phyloP scores from a whole-genome alignment of 208 protist genomes.

The Endotrypanum monterogeii region DNA sequence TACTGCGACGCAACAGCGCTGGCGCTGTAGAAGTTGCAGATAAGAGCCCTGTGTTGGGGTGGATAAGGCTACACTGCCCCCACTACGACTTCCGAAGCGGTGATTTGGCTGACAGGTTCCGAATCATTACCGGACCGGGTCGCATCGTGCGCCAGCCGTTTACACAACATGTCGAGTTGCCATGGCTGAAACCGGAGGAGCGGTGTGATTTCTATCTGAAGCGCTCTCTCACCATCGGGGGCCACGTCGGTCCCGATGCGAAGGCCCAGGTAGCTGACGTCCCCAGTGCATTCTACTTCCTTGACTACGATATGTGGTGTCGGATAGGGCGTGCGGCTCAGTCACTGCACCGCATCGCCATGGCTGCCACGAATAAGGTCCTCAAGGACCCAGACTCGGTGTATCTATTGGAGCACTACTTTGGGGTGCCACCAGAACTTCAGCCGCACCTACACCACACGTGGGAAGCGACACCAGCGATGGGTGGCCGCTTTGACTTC shows the following conservation, averaged over 20 bases:
- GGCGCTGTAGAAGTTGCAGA: conserved; percentile 44
- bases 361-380: conserved; percentile 63
- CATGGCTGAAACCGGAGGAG: conserved; percentile 49
- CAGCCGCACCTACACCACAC: conserved; percentile 59
- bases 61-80: conserved; percentile 50
- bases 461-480: conserved; percentile 56
- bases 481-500: conserved; percentile 82
- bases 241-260: conserved; percentile 34
- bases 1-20: conserved; percentile 20
- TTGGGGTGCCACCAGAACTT: conserved; percentile 68
- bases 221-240: conserved; percentile 44
- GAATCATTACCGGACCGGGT: conserved; percentile 43
- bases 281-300: conserved; percentile 65
- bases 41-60: conserved; percentile 61
- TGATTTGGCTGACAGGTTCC: conserved; percentile 65
- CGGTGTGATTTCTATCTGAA: conserved; percentile 66
- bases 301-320: conserved; percentile 83
- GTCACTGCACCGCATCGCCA: conserved; percentile 69
- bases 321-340: conserved; percentile 58
- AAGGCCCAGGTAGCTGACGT: conserved; percentile 44
- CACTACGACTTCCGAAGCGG: conserved; percentile 50
- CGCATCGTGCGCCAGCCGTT: conserved; percentile 54
- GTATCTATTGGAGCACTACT: conserved; percentile 71
- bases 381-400: conserved; percentile 50
- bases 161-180: conserved; percentile 43